Evolutionary conservation across 2,329 filamentous ascomycete genomes (phyloP), one percentile per base, ranked within the genome.

Genomic region (Blastomyces parvus): DNA sequence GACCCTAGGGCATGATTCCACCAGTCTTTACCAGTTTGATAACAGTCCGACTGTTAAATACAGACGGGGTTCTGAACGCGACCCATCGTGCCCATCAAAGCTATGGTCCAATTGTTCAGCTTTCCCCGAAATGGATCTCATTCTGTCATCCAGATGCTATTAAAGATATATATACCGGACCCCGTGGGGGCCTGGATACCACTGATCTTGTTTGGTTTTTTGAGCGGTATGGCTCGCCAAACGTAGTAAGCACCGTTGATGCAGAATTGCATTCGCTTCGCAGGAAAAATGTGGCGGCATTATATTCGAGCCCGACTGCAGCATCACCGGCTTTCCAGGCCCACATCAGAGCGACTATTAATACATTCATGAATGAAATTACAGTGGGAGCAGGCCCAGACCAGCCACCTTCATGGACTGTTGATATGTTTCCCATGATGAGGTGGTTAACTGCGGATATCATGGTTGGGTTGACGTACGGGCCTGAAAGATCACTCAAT

Each of bases 131-230:
- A 33, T 58, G 62, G 27, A 56, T 67, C 40, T 67, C 66, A 11
- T 66, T 67, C 64, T 65, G 64, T 27, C 66, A 67, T 58, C 59
- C 64, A 2, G 65, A 67, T 65, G 66, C 66, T 7, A 52, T 67
- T 36, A 46, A 57, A 3, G 63, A 64, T 42, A 67, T 67, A 52
- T 67, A 67, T 36, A 50, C 62, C 9, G 65, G 65, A 17, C 66
- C 66, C 22, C 64, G 60, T 17, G 65, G 61, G 5, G 59, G 66
- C 7, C 58, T 67, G 3, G 63, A 66, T 19, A 52, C 62, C 3
- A 60, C 46, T 36, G 56, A 52, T 14, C 22, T 44, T 27, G 25
- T 67, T 4, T 48, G 62, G 25, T 46, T 65, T 38, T 64, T 67
- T 27, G 63, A 64, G 25, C 64, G 65, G 40, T 67, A 64, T 56